These are phyloP conservation scores for Acorus gramineus DNA, from an alignment of 106 monocot genomes.

Conservation along the genomic window DNA sequence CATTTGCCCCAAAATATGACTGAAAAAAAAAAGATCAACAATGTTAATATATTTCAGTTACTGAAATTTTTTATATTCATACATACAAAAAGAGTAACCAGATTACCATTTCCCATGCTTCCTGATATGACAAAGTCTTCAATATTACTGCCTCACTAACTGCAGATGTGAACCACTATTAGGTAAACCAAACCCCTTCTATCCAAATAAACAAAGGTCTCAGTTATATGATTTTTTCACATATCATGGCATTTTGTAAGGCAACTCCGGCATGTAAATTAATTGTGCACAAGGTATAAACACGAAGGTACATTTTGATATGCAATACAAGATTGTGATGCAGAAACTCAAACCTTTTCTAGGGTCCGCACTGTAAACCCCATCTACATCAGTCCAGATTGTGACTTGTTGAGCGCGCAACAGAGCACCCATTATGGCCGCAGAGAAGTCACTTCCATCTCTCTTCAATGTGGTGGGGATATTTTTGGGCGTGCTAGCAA, in stretches of 20 bases:
- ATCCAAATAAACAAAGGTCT: too few relatives aligned
- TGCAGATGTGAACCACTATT: slow-evolving; percentile 31
- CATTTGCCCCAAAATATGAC: slow-evolving; percentile 99
- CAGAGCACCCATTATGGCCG: slow-evolving; percentile 87
- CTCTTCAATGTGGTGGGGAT: slow-evolving; percentile 95
- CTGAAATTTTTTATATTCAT: not conserved
- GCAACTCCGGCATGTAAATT: too few relatives aligned
- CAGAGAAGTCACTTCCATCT: slow-evolving; percentile 99
- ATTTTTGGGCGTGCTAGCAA: slow-evolving; percentile 87
- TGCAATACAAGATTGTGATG: too few relatives aligned
- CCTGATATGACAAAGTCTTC: slow-evolving; percentile 84
- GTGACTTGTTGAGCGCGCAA: slow-evolving; percentile 82
- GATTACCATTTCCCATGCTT: slow-evolving; percentile 99
- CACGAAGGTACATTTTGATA: too few relatives aligned
- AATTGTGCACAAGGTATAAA: too few relatives aligned
- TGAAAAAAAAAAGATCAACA: slow-evolving; percentile 17
- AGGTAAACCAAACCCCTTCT: slow-evolving; percentile 67
- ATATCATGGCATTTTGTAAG: too few relatives aligned
- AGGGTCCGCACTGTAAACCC: slow-evolving; percentile 96
- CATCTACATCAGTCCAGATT: slow-evolving; percentile 99
- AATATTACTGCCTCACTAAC: slow-evolving; percentile 96
- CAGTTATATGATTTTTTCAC: too few relatives aligned
- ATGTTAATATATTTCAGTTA: not conserved
- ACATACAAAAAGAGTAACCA: not conserved
- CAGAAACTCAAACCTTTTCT: slow-evolving; percentile 65